Base-by-base conservation (phyloP, 164 flowering plant species). In the Litsea cubeba region DNA sequence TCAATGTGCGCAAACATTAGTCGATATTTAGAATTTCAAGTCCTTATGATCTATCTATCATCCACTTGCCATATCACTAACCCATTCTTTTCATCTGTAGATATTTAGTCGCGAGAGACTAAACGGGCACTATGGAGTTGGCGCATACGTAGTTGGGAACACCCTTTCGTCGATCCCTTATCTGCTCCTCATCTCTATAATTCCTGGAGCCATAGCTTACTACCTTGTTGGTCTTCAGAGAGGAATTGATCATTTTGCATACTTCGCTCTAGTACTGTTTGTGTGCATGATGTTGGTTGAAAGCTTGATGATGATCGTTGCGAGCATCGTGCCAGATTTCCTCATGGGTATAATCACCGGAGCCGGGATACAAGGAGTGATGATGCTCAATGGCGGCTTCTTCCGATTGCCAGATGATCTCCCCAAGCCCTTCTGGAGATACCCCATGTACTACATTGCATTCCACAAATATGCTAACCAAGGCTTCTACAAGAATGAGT, bases 251-350 rank as follows among this genome's bases (percentile, higher is more conserved):
- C 83, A 83, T 68, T 88, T 82, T 65, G 8, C 70, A 6, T 88
- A 76, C 84, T 88, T 85, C 64, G 77, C 69, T 1, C 65, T 83
- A 7, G 46, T 77, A 1, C 79, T 87, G 0, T 82, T 87, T 51
- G 71, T 57, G 0, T 78, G 86, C 71, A 80, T 79, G 81, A 72
- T 79, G 78, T 25, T 90, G 73, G 89, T 86, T 0, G 91, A 90
- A 79, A 85, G 94, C 87, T 71, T 87, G 23, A 88, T 87, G 91
- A 87, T 88, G 90, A 70, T 80, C 3, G 86, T 90, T 0, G 91
- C 91, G 12, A 82, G 85, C 51, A 20, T 90, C 11, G 90, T 90
- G 22, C 94, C 94, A 0, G 73, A 87, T 65, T 90, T 79, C 65
- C 85, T 89, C 51, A 82, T 89, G 90, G 90, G 93, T 8, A 81